Conservation (phyloP, 2,329 filamentous ascomycete genomes). For the Diaporthe sp. region DNA sequence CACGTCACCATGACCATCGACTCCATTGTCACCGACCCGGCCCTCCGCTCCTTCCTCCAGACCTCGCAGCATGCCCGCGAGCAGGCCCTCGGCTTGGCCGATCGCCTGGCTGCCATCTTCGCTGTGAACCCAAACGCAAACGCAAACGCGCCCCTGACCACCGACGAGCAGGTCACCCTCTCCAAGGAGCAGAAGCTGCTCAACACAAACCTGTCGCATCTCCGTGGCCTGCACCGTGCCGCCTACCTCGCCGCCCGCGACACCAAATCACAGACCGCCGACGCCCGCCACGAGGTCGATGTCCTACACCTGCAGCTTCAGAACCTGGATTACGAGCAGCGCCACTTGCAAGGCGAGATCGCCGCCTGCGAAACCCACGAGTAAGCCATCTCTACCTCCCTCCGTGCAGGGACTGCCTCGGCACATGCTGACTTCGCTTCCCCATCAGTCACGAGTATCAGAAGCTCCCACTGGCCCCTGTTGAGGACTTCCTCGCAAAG, state of each 20-base stretch:
- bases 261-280: conserved; percentile 87
- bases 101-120: conserved; percentile 58
- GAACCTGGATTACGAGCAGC: conserved; percentile 96
- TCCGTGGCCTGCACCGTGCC: conserved; percentile 85
- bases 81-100: conserved; percentile 75
- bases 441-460: conserved; percentile 82
- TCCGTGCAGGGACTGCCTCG: neutral
- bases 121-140: conserved; percentile 43
- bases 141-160: conserved; percentile 46
- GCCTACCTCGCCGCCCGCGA: conserved; percentile 84
- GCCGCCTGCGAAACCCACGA: conserved; percentile 90
- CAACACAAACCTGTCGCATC: conserved; percentile 79
- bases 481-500: conserved; percentile 81
- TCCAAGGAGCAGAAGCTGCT: conserved; percentile 84
- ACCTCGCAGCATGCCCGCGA: conserved; percentile 79
- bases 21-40: conserved; percentile 71
- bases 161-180: conserved; percentile 66
- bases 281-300: conserved; percentile 91
- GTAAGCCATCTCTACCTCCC: conserved; percentile 61
- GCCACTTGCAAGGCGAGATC: conserved; percentile 91
- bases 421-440: conserved; percentile 7
- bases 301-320: conserved; percentile 91
- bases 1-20: conserved; percentile 60
- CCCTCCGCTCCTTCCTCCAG: conserved; percentile 75
- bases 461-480: conserved; percentile 84